Base-by-base conservation (phyloP, 1,284 basidiomycete species). In the Fomitopsis schrenkii region DNA sequence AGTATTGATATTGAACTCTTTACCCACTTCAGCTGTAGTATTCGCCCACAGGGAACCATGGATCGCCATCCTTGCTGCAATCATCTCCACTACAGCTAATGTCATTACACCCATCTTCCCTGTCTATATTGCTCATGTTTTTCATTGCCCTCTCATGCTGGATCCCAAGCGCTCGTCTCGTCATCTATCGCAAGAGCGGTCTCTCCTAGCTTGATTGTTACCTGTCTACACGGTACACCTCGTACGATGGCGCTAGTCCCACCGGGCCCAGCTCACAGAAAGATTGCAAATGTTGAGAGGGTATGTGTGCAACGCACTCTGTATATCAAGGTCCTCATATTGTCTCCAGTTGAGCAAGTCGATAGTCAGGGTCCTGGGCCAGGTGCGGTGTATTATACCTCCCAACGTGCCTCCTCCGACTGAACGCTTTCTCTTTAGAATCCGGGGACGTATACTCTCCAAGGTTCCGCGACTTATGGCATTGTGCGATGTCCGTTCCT, bases 361-460 rank as follows among this genome's bases (percentile, higher is more conserved):
- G 61, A 84, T 91, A 1, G 75, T 86, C 14, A 79, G 91, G 63
- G 77, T 93, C 17, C 75, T 93, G 17, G 91, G 88, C 5, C 90
- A 93, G 84, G 91, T 88, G 68, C 64, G 45, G 33, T 40, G 7
- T 33, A 40, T 55, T 54, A 28, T 19, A 33, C 30, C 30, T 42
- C 40, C 26, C 12, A n/a, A 14, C 7, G 33, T n/a, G 36, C 22
- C 8, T 26, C 19, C 17, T 14, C 14, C 14, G 15, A 10, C 19
- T 35, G 5, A 17, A 56, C 15, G 2, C 15, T 41, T 28, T 26
- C 17, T 8, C 33, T 14, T 35, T 59, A 96, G 86, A 97, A 97
- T 70, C 94, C 95, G 6, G 92, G 94, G 3, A 88, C 91, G 64
- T 96, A 94, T 75, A 97, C 95, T 0, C 80, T 98, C 0, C 93